Evolutionary conservation across 768 basidiomycete genomes (phyloP).

Genomic region (Lentinula detonsa): DNA sequence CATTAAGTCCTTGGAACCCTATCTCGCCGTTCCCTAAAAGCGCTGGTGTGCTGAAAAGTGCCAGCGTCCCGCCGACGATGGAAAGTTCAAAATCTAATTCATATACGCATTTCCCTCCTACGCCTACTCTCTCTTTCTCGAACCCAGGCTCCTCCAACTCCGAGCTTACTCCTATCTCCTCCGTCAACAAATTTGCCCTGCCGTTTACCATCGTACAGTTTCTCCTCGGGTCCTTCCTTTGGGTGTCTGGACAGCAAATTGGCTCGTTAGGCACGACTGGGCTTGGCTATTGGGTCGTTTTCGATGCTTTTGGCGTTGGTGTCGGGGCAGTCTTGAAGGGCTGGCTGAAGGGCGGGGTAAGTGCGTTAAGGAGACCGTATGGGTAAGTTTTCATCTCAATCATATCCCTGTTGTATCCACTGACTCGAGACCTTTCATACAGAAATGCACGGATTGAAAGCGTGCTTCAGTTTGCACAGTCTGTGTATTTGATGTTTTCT

Average conservation of each 20-base stretch:
- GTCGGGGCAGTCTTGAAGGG: constrained; percentile 40
- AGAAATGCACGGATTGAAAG: constrained; percentile 68
- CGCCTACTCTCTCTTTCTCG: not conserved
- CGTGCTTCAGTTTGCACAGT: constrained; percentile 78
- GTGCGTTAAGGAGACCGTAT: constrained; percentile 59
- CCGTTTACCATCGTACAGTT: constrained; percentile 41
- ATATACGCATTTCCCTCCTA: not conserved
- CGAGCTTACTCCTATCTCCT: not conserved
- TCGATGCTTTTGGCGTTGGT: constrained; percentile 82
- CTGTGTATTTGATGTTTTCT: constrained; percentile 91
- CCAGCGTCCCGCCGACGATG: not conserved
- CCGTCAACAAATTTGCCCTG: not conserved
- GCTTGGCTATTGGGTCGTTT: constrained; percentile 94
- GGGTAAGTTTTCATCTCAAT: constrained; percentile 18
- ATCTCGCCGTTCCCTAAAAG: constrained; percentile 28
- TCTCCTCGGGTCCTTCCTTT: constrained; percentile 64
- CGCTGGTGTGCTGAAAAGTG: constrained; percentile 3
- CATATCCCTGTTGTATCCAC: not conserved
- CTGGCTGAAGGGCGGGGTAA: constrained; percentile 28
- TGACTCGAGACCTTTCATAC: not conserved
- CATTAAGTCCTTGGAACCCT: constrained; percentile 65
- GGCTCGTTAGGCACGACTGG: constrained; percentile 88
- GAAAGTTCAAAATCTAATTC: not conserved
- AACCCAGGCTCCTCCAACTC: not conserved
- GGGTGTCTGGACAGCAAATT: constrained; percentile 85